A percentile compares a stretch with the other conserved stretches of the same genome.
Conservation (phyloP, 2,329 filamentous ascomycete genomes). For the Aspergillus phoenicis region DNA sequence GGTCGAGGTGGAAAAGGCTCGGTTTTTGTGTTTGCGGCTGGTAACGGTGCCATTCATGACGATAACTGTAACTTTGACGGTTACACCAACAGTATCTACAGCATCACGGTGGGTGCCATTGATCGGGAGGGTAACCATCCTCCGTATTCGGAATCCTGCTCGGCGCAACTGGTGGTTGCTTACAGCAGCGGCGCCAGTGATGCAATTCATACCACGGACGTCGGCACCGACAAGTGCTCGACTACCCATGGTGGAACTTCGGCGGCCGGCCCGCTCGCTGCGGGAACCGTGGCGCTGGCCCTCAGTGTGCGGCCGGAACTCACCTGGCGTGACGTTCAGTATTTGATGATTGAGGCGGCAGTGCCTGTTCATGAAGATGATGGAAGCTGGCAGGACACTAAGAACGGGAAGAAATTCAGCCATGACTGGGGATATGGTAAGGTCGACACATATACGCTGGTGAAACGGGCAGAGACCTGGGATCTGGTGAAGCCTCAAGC, state of each 20-base stretch:
- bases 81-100: conserved; percentile 99
- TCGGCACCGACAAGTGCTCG: conserved; percentile 79
- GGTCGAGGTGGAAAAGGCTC: conserved; percentile 82
- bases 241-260: conserved; percentile 89
- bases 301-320: conserved; percentile 83
- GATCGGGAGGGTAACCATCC: conserved; percentile 86
- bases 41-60: conserved; percentile 81
- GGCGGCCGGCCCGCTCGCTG: conserved; percentile 88
- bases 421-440: conserved; percentile 97
- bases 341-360: conserved; percentile 81
- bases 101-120: conserved; percentile 92
- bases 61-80: conserved; percentile 99
- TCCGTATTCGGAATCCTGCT: conserved; percentile 95
- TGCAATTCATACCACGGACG: conserved; percentile 94
- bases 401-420: conserved; percentile 82
- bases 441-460: conserved; percentile 81
- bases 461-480: conserved; percentile 84
- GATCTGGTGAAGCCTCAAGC: conserved; percentile 89
- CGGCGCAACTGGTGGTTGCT: conserved; percentile 90
- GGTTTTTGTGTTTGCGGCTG: conserved; percentile 95
- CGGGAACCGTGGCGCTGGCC: conserved; percentile 87
- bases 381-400: conserved; percentile 79
- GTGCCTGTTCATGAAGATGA: conserved; percentile 74
- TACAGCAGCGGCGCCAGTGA: conserved; percentile 91
- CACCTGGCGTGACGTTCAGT: conserved; percentile 92